These are phyloP conservation scores for Kwoniella bestiolae DNA, from an alignment of 768 basidiomycete genomes.

Conservation along the genomic window DNA sequence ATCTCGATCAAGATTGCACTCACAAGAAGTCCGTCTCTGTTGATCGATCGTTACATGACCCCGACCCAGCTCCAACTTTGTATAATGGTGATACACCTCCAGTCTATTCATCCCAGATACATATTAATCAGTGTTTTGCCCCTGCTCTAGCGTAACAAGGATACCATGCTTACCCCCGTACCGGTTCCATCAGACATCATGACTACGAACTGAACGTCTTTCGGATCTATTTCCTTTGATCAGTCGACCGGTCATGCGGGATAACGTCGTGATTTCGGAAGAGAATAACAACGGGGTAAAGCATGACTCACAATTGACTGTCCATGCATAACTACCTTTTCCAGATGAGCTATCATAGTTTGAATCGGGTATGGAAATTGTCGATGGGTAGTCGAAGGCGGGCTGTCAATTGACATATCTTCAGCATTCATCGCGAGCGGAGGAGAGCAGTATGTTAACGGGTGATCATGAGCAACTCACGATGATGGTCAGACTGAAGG, in stretches of 20 bases:
- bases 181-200: conserved; percentile 52
- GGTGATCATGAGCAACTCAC: conserved; percentile 26
- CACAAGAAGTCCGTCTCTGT: conserved; percentile 41
- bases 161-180: conserved; percentile 35
- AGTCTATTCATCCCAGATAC: too few species aligned
- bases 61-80: conserved; percentile 25
- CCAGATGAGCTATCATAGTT: conserved; percentile 24
- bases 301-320: conserved; percentile 40
- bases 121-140: neutral
- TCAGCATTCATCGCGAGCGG: too few species aligned
- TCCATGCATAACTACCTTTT: conserved; percentile 40
- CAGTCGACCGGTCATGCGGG: neutral
- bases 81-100: conserved; percentile 45
- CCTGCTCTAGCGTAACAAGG: neutral
- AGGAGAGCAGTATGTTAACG: too few species aligned
- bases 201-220: conserved; percentile 33
- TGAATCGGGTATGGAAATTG: conserved; percentile 36
- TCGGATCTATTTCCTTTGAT: conserved; percentile 34
- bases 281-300: too few species aligned
- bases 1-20: neutral
- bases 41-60: conserved; percentile 32
- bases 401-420: conserved; percentile 37
- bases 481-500: conserved; percentile 41
- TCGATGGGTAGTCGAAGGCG: conserved; percentile 46
- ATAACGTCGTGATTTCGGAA: neutral